Base-by-base conservation (phyloP, 495 filamentous ascomycete species). In the Talaromyces wortmannii region DNA sequence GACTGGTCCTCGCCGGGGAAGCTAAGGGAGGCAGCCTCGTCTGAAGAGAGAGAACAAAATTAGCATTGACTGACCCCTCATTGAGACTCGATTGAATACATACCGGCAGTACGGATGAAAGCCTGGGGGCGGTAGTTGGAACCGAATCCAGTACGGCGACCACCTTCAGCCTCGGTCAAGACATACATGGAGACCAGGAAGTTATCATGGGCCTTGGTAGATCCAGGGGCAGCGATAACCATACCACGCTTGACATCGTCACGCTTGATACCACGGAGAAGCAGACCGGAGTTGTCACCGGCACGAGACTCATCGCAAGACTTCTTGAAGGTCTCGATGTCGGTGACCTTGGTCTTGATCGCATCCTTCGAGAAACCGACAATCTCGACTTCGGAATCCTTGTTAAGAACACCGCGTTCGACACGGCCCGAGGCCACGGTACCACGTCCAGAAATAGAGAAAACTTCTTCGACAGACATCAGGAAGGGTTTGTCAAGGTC, bases 241-340 rank as follows among this genome's bases (percentile, higher is more conserved):
- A 98, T 98, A 69, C 94, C 94, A 67, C 94, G 89, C 61, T 75
- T 79, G 63, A 98, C 76, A 63, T 98, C 95, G 73, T 97, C 95
- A 66, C 94, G 89, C 72, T 88, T 88, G 66, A 97, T 72, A 79
- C 94, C 90, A 72, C 94, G 89, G 70, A 98, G 87, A 18, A 98
- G 83, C 17, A 98, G 87, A 68, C 94, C 94, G n/a, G 92, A 94
- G 84, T 96, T 97, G 77, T 98, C 94, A 66, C 94, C 94, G 52
- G 94, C 94, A 57, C 86, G 82, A 57, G 90, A 90, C 74, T 95
- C 90, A 51, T 94, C 90, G 73, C 92, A 95, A 48, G 89, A 90
- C 81, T 98, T 98, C 82, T 97, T 95, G 82, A 98, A 98, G 56
- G 91, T 97, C 79, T 98, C 94, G 67, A 97, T 96, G 65, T 97